phyloP scores from a whole-genome alignment of 768 basidiomycete species.

The Cubamyces sp. region DNA sequence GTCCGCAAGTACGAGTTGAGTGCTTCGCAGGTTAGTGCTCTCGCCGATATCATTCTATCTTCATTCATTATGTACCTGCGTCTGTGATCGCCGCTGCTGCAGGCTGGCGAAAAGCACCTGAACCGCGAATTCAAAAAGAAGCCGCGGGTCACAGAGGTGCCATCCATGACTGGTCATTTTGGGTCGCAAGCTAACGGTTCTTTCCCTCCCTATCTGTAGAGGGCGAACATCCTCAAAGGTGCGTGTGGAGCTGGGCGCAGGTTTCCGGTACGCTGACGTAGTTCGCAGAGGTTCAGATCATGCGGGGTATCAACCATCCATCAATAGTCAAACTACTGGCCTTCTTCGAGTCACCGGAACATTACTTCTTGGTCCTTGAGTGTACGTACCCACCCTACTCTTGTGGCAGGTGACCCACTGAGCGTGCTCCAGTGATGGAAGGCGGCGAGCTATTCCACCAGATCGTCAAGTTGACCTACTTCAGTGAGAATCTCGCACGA shows the following conservation, averaged over 20 bases:
- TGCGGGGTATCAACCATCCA: constrained; percentile 94
- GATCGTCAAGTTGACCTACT: constrained; percentile 98
- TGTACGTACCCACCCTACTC: constrained; percentile 50
- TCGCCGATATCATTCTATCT: constrained; percentile 26
- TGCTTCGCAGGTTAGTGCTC: constrained; percentile 80
- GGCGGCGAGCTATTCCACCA: constrained; percentile 99
- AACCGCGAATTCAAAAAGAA: constrained; percentile 95
- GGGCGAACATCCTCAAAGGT: constrained; percentile 97
- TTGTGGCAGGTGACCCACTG: constrained; percentile 14
- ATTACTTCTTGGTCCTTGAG: constrained; percentile 95
- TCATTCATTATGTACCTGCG: constrained; percentile 29
- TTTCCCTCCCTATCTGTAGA: constrained; percentile 51
- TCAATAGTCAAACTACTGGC: constrained; percentile 88
- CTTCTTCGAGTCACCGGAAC: constrained; percentile 90
- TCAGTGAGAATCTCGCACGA: constrained; percentile 94
- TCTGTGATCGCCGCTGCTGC: constrained; percentile 33
- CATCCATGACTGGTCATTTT: constrained; percentile 27
- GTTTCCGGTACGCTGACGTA: neutral
- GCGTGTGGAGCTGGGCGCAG: constrained; percentile 15
- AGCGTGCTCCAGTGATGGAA: constrained; percentile 74
- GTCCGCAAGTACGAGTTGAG: constrained; percentile 94
- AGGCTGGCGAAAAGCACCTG: constrained; percentile 93
- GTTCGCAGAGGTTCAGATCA: constrained; percentile 92
- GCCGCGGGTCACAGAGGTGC: constrained; percentile 98
- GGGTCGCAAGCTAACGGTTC: constrained; percentile 27